Evolutionary conservation across 1,284 basidiomycete genomes (phyloP).

Genomic region (Sporisorium sorghi): DNA sequence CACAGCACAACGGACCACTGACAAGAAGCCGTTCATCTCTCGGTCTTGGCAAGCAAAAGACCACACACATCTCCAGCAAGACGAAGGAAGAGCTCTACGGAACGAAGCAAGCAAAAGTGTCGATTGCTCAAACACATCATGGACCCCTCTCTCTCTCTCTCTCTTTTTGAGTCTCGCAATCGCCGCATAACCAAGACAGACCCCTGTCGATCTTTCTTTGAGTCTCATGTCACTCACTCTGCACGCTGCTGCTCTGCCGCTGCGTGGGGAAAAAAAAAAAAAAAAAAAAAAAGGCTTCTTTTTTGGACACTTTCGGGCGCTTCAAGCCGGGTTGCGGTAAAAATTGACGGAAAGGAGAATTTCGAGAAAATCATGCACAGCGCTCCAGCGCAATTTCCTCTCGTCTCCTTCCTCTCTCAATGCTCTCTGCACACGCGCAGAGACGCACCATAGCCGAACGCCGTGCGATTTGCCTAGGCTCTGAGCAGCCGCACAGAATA

Average conservation of each 20-base stretch:
- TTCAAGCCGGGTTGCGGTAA: not conserved
- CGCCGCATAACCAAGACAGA: not conserved
- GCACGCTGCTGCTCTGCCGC: not conserved
- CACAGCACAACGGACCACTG: no score
- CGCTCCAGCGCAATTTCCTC: not conserved
- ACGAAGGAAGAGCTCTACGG: not conserved
- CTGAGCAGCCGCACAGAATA: no score
- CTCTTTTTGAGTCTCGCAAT: not conserved
- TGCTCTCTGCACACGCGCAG: not conserved
- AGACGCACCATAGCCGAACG: not conserved
- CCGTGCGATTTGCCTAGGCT: no score
- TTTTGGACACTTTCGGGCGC: not conserved
- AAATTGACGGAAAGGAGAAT: not conserved
- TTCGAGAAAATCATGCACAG: conserved; percentile 4
- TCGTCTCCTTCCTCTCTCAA: not conserved
- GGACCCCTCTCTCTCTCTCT: not conserved
- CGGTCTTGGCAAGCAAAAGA: no score
- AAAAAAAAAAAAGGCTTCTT: no score
- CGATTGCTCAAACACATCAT: not conserved
- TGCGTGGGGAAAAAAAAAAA: conserved; percentile 5
- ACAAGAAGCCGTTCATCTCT: not conserved
- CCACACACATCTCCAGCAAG: no score
- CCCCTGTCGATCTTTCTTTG: conserved; percentile 11
- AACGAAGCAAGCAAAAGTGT: not conserved
- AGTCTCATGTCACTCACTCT: not conserved